Percentiles rank a stretch among this genome's conserved stretches.
Conservation (phyloP, 2,329 filamentous ascomycete genomes). For the Microcyclospora tardicrescens region DNA sequence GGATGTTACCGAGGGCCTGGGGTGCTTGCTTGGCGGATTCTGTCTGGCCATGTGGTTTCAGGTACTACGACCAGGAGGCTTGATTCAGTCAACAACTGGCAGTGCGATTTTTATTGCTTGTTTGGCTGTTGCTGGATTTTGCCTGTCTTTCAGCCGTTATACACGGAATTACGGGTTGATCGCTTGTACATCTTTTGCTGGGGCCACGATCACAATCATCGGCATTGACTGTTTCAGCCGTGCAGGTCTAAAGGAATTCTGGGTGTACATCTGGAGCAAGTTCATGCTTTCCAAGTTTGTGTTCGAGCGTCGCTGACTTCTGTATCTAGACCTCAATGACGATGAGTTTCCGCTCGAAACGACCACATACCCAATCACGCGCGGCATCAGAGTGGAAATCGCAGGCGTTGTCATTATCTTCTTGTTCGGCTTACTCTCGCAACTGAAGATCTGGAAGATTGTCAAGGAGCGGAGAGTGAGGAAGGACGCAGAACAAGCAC, state of each 20-base stretch:
- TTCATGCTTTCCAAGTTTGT: constrained; percentile 3
- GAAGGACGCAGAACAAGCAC: constrained; percentile 33
- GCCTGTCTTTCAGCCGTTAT: constrained; percentile 64
- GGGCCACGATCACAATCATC: constrained; percentile 64
- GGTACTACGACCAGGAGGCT: constrained; percentile 59
- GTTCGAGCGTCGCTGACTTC: constrained; percentile 2
- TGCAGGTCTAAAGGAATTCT: constrained; percentile 91
- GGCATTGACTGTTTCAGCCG: constrained; percentile 84
- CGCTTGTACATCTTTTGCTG: constrained; percentile 61
- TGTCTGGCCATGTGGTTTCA: constrained; percentile 85
- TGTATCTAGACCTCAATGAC: constrained; percentile 50
- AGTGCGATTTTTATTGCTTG: constrained; percentile 64
- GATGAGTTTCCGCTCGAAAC: constrained; percentile 66
- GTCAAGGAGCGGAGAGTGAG: constrained; percentile 44
- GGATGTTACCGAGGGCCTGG: constrained; percentile 73
- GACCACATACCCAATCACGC: constrained; percentile 70
- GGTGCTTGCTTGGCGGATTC: constrained; percentile 77
- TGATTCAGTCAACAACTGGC: constrained; percentile 48
- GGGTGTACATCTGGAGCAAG: constrained; percentile 77
- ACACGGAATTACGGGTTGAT: constrained; percentile 72
- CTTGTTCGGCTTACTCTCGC: constrained; percentile 65
- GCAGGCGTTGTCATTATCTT: constrained; percentile 64
- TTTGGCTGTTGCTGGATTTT: constrained; percentile 55
- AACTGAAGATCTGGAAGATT: constrained; percentile 74
- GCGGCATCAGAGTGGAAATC: constrained; percentile 73